Conservation (phyloP, 31 red algal genomes). For the Asparagopsis taxiformis region DNA sequence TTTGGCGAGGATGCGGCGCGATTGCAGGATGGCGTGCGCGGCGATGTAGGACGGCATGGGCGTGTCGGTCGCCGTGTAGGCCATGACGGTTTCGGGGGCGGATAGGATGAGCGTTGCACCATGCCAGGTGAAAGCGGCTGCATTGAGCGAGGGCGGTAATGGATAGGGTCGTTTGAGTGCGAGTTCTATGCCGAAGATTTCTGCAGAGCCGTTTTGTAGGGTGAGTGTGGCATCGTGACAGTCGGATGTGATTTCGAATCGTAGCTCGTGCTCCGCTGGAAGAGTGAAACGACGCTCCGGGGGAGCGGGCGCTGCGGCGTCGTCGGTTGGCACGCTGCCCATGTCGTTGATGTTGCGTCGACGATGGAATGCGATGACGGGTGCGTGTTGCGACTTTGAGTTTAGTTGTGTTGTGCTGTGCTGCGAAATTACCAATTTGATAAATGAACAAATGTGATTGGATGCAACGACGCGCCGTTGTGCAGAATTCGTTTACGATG, state of each 20-base stretch:
- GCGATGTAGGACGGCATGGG: conserved; percentile 85
- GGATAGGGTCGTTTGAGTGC: conserved; percentile 52
- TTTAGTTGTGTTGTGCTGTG: too few relatives aligned
- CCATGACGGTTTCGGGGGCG: conserved; percentile 49
- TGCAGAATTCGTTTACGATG: too few relatives aligned
- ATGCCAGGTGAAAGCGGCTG: conserved; percentile 95
- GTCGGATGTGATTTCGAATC: conserved; percentile 83
- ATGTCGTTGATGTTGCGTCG: too few relatives aligned
- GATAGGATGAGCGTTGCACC: conserved; percentile 66
- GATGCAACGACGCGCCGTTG: too few relatives aligned
- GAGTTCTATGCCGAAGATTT: conserved; percentile 86
- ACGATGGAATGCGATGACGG: too few relatives aligned
- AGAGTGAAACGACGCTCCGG: too few relatives aligned
- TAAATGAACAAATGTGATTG: too few relatives aligned
- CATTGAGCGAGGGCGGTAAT: conserved; percentile 47
- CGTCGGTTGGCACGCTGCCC: too few relatives aligned
- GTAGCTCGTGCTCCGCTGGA: conserved; percentile 71
- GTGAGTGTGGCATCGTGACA: conserved; percentile 36
- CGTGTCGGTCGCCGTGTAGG: conserved; percentile 90
- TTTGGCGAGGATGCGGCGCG: conserved; percentile 28
- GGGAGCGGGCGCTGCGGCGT: too few relatives aligned
- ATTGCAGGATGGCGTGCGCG: conserved; percentile 73
- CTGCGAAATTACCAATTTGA: too few relatives aligned
- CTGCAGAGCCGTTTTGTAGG: conserved; percentile 74
- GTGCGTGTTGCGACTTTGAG: too few relatives aligned